Conservation (phyloP, 768 basidiomycete species). For the Podaxis sp. region DNA sequence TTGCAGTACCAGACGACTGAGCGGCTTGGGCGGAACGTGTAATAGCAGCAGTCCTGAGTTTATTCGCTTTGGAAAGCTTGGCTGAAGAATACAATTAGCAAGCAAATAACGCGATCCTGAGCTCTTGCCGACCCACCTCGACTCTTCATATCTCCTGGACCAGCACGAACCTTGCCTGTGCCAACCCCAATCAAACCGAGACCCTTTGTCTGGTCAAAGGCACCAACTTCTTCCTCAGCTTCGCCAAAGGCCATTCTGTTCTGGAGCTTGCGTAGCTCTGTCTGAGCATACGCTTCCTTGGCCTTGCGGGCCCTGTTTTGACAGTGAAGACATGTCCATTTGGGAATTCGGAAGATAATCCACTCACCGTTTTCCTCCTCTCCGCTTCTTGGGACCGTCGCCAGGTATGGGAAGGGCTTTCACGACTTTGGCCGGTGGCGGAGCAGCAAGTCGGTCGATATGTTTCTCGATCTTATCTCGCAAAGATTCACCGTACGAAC, state of each 20-base stretch:
- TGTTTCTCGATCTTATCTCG: slow-evolving; percentile 91
- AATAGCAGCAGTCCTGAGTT: slow-evolving; percentile 81
- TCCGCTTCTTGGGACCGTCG: slow-evolving; percentile 92
- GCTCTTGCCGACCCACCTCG: slow-evolving; percentile 55
- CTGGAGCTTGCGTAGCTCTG: slow-evolving; percentile 93
- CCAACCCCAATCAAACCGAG: slow-evolving; percentile 92
- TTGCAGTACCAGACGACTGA: slow-evolving; percentile 78
- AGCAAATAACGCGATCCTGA: not conserved
- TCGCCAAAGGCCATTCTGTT: slow-evolving; percentile 96
- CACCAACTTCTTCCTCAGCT: slow-evolving; percentile 93
- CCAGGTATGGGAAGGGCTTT: slow-evolving; percentile 94
- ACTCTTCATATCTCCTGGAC: slow-evolving; percentile 83
- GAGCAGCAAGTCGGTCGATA: slow-evolving; percentile 87
- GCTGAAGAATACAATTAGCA: slow-evolving; percentile 42
- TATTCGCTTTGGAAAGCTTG: slow-evolving; percentile 94
- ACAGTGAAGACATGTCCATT: not conserved
- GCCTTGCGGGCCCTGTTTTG: slow-evolving; percentile 81
- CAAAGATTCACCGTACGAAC: slow-evolving; percentile 75
- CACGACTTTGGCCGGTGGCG: slow-evolving; percentile 87
- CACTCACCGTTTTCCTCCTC: slow-evolving; percentile 87
- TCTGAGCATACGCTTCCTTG: slow-evolving; percentile 98
- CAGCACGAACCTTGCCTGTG: slow-evolving; percentile 87
- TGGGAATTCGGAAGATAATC: not conserved
- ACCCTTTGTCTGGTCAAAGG: slow-evolving; percentile 97
- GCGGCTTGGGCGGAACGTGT: slow-evolving; percentile 65